Conservation (phyloP, 2,329 filamentous ascomycete genomes). For the Cladophialophora chaetospira region DNA sequence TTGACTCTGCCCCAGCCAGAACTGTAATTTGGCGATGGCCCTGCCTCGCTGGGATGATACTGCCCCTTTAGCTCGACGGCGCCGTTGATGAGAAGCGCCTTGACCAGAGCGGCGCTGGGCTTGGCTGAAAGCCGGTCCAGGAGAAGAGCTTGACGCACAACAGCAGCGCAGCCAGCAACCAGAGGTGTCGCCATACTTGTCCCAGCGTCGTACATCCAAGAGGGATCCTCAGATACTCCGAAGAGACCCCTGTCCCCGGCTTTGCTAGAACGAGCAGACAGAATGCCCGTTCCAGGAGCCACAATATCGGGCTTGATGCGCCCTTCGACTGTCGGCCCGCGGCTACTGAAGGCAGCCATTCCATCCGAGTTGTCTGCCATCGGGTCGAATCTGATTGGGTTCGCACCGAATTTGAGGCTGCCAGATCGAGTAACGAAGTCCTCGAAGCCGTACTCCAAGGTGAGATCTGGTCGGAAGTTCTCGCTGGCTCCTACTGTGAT, state of each 20-base stretch:
- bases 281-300: constrained; percentile 31
- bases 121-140: background rate
- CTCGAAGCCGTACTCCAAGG: constrained; percentile 10
- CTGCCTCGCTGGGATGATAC: no score
- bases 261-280: background rate
- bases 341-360: constrained; percentile 32
- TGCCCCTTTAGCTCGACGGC: constrained; percentile 28
- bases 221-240: constrained; percentile 24
- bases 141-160: constrained; percentile 29
- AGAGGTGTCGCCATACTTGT: constrained; percentile 36
- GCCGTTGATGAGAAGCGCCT: constrained; percentile 36
- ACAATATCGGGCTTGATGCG: constrained; percentile 35
- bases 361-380: constrained; percentile 29
- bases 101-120: constrained; percentile 34
- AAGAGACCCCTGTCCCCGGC: constrained; percentile 2
- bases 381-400: background rate
- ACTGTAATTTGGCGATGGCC: constrained; percentile 27
- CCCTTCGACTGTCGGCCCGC: constrained; percentile 24
- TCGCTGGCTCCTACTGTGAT: constrained; percentile 35
- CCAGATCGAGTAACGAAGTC: no score
- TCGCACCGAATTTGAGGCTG: background rate
- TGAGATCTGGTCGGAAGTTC: constrained; percentile 29
- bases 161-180: constrained; percentile 32
- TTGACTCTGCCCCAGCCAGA: constrained; percentile 32
- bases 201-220: constrained; percentile 27